These are phyloP conservation scores for Carex littledalei DNA, from an alignment of 176 grass and related monocot genomes.

Conservation along the genomic window DNA sequence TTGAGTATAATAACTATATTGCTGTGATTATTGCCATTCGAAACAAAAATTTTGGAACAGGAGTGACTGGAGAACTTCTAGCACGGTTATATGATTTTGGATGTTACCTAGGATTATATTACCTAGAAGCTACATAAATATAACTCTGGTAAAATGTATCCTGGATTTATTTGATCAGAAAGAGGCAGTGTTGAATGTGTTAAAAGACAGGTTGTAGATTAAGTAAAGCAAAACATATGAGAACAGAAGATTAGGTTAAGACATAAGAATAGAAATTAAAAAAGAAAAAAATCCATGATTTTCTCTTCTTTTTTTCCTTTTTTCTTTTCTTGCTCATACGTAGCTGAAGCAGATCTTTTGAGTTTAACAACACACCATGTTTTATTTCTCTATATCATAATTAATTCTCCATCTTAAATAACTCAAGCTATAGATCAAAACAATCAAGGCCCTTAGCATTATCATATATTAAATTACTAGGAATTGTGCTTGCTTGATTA, in stretches of 20 bases:
- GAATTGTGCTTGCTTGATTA: slow-evolving; percentile 19
- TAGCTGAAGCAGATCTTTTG: background rate
- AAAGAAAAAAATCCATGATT: too few species aligned
- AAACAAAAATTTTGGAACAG: background rate
- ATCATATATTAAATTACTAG: background rate
- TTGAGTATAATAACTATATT: background rate
- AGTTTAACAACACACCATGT: background rate
- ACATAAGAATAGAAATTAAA: too few species aligned
- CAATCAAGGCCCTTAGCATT: background rate
- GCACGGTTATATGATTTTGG: background rate
- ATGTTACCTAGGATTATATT: background rate
- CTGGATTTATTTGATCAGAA: background rate
- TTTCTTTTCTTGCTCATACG: background rate
- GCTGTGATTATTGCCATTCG: too few species aligned
- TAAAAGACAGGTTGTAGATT: background rate
- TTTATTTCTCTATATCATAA: background rate
- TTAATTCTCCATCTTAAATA: background rate
- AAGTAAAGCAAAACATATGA: background rate
- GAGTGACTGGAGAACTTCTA: background rate
- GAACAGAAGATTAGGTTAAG: too few species aligned
- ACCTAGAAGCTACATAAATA: background rate
- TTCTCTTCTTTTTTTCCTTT: too few species aligned
- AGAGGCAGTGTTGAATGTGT: background rate
- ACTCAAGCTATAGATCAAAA: background rate
- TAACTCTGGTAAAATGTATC: background rate